These are phyloP conservation scores for Neurospora discreta DNA, from an alignment of 495 filamentous ascomycete species.

Conservation along the genomic window DNA sequence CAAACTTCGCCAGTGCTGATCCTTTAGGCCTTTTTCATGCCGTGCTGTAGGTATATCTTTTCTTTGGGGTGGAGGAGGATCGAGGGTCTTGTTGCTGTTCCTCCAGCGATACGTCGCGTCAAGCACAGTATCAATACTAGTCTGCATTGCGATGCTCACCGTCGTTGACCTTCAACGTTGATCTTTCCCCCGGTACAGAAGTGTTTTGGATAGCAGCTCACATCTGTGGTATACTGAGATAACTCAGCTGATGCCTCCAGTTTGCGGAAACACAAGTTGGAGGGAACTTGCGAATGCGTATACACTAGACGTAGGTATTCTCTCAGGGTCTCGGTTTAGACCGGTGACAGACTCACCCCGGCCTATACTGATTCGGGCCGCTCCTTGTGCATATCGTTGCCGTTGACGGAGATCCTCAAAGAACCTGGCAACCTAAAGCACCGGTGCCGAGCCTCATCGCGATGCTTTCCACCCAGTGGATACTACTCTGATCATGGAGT, in stretches of 20 bases:
- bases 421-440: background rate
- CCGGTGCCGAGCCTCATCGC: background rate
- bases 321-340: background rate
- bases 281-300: background rate
- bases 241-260: background rate
- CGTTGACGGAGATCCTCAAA: background rate
- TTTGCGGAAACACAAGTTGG: background rate
- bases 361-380: background rate
- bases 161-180: background rate
- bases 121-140: background rate
- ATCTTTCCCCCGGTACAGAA: background rate
- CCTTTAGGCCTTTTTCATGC: background rate
- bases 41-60: no score
- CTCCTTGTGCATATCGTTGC: background rate
- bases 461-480: background rate
- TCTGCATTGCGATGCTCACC: background rate
- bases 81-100: background rate
- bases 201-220: background rate
- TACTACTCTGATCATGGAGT: background rate
- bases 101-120: background rate
- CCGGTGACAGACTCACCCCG: background rate
- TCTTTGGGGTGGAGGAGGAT: no score
- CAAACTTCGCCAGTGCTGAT: background rate
- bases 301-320: background rate
- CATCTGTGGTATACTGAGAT: background rate